Evolutionary conservation across 305 asterid species (phyloP), one percentile per base, ranked within the genome.

Genomic region (Vinca major): DNA sequence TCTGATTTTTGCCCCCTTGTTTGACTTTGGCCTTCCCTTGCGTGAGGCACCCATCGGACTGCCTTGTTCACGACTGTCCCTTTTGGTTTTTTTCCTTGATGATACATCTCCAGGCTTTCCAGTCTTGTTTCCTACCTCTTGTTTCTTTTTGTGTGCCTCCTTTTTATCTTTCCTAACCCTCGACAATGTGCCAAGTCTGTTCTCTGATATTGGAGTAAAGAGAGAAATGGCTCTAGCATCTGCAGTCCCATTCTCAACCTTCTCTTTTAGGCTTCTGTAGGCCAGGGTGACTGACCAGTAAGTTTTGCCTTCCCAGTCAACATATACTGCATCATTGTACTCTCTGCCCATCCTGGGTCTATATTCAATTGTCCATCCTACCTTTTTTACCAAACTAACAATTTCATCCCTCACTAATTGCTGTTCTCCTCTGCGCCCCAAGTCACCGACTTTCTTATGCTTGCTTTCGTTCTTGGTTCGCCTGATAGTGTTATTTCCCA

Each of bases 231-330:
- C 95, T 66, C 11, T 68, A 20, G 65, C 84, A 8, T 82, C 86
- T 40, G 88, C 96, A 6, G 21, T 75, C 61, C 96, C 97, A 20
- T 60, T 62, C 49, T 86, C 98, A 73, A 89, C 80, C 86, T 55
- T 89, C 80, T 77, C 68, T 82, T 89, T 84, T 40, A 94, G 80
- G 79, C 75, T 83, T 71, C 65, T 84, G 81, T 94, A 94, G 39
- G 99, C 99, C 80, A 84, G 75, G 20, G 99, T 94, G 70, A 83
- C 82, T 4, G 99, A 94, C 99, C 99, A 94, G 78, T 87, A 77
- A 66, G 83, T 74, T 75, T 67, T 87, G 66, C 90, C 87, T 0
- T 78, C 73, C 53, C 82, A 84, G 67, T 89, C 97, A 66, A 85
- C 87, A 82, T 89, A 93, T 20, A 93, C 95, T 7, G 99, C 95